Evolutionary conservation across 768 basidiomycete genomes (phyloP).

Genomic region (Crucibulum laeve): DNA sequence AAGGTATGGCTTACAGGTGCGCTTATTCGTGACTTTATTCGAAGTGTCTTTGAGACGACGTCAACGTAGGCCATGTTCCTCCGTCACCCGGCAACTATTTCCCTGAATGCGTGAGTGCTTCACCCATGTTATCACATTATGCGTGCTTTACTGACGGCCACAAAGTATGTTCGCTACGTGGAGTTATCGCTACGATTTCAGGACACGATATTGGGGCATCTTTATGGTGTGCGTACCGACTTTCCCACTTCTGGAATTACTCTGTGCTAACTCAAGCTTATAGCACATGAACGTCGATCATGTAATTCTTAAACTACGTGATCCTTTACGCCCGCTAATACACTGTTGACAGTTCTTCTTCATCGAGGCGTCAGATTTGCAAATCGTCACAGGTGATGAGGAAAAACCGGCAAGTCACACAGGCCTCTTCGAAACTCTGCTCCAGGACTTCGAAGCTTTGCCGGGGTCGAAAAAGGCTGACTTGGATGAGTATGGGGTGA

Average conservation of each 20-base stretch:
- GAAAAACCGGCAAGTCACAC: slow-evolving; percentile 17
- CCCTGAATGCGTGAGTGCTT: slow-evolving; percentile 70
- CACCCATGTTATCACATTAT: slow-evolving; percentile 6
- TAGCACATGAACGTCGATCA: slow-evolving; percentile 86
- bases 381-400: slow-evolving; percentile 29
- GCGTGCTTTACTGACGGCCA: slow-evolving; percentile 11
- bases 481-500: slow-evolving; percentile 64
- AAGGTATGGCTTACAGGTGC: slow-evolving; percentile 45
- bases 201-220: slow-evolving; percentile 83
- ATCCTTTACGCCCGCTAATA: neutral
- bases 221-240: slow-evolving; percentile 68
- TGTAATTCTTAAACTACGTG: slow-evolving; percentile 32
- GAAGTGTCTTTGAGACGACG: neutral
- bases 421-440: slow-evolving; percentile 51
- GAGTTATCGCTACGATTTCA: slow-evolving; percentile 80
- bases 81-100: slow-evolving; percentile 79
- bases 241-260: slow-evolving; percentile 13
- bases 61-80: slow-evolving; percentile 72
- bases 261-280: slow-evolving; percentile 11
- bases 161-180: slow-evolving; percentile 60
- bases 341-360: slow-evolving; percentile 45
- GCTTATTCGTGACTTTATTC: slow-evolving; percentile 17
- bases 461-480: slow-evolving; percentile 48
- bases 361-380: slow-evolving; percentile 49
- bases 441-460: slow-evolving; percentile 62